Evolutionary conservation across 75 land plant genomes (phyloP).

Genomic region (Larix kaempferi): DNA sequence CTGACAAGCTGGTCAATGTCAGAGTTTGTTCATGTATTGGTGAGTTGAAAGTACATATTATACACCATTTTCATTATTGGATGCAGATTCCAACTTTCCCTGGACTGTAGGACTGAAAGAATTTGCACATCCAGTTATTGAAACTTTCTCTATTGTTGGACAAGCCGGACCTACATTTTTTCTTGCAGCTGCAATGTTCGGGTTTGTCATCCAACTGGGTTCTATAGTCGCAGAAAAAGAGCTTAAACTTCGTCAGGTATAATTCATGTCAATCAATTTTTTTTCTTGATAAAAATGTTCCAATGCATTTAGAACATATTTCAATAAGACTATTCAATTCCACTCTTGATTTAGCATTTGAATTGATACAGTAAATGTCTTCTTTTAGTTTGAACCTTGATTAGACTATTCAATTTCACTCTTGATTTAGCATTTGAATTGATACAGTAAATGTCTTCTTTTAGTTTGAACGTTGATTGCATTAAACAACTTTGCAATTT

Average conservation of each 20-base stretch:
- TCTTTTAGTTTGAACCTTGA: background rate
- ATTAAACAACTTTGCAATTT: background rate
- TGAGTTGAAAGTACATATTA: too few relatives aligned
- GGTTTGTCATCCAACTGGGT: slow-evolving; percentile 85
- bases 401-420: background rate
- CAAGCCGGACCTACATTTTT: slow-evolving; percentile 73
- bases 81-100: slow-evolving; percentile 65
- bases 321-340: background rate
- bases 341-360: background rate
- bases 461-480: background rate
- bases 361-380: background rate
- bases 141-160: slow-evolving; percentile 51
- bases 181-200: slow-evolving; percentile 90
- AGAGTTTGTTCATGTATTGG: too few relatives aligned
- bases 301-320: background rate
- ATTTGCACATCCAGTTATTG: slow-evolving; percentile 85
- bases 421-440: background rate
- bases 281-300: too few relatives aligned
- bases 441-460: background rate
- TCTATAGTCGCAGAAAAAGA: slow-evolving; percentile 79
- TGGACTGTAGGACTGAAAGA: slow-evolving; percentile 80
- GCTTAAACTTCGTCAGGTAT: slow-evolving; percentile 94
- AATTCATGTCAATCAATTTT: background rate
- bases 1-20: too few relatives aligned
- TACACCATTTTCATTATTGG: background rate